Base-by-base conservation (phyloP, 1,284 basidiomycete genomes). In the Microbotryum saponariae region DNA sequence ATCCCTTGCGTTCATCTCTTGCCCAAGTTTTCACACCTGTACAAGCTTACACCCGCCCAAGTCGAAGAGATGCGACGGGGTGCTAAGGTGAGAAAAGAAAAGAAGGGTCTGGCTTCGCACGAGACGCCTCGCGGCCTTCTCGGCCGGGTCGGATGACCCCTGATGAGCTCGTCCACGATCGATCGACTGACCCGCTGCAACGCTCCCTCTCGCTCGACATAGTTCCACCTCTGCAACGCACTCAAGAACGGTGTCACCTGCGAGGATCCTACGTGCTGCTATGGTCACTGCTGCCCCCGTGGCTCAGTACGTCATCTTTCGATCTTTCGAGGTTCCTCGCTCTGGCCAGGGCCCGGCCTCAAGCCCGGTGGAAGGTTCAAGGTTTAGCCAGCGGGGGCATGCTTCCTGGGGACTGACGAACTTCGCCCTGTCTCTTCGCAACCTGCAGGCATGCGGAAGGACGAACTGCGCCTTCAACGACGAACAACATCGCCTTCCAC, bases 21-120 rank as follows among this genome's bases (percentile, higher is more conserved):
- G 10, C 47, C 18, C 1, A 53, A 58, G 54, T 62, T 58, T 33
- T 58, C 60, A 23, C 60, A 62, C 52, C 44, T 49, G 4, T 62
- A 62, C 56, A 37, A 58, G n/a, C 56, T 62, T 45, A 58, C 56
- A 18, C 50, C 55, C 0, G 37, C 29, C 0, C 56, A 62, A 21
- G 37, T 58, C 47, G 60, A 62, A 7, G 60, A 62, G 27, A 62
- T 62, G 56, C 25, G 51, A 4, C 50, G 60, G 10, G 60, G 60
- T 45, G 54, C 54, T 1, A 42, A 47, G 37, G 37, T 42, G 37
- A 42, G 37, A 42, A 42, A 18, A 18, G 14, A 42, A 42, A 18
- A 18, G 37, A 1, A 14, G 37, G 31, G 7, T 10, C 12, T 42
- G 37, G 37, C 37, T 6, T 42, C 37, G 37, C 37, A 42, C 37